phyloP scores from a whole-genome alignment of 2,329 filamentous ascomycete species.

The Colletotrichum melonis region DNA sequence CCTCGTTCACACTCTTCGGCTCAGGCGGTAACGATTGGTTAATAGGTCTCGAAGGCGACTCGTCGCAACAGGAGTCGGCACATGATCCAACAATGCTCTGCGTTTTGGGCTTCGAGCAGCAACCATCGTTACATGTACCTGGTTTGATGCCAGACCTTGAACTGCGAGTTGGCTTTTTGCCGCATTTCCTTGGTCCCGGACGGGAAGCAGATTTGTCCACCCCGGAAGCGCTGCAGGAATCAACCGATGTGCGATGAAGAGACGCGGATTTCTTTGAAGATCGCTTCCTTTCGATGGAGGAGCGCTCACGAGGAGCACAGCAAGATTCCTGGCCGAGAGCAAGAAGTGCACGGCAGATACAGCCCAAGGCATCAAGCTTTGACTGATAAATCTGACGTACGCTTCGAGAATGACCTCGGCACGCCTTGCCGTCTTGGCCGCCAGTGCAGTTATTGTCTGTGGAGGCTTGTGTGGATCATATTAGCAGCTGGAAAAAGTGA shows the following conservation, averaged over 20 bases:
- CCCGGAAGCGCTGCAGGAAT: slow-evolving; percentile 40
- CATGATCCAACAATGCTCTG: slow-evolving; percentile 24
- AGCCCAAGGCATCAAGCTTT: slow-evolving; percentile 60
- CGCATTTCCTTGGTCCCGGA: neutral
- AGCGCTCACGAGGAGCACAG: slow-evolving; percentile 48
- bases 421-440: slow-evolving; percentile 45
- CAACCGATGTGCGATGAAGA: slow-evolving; percentile 39
- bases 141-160: neutral
- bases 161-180: neutral
- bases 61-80: slow-evolving; percentile 20
- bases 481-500: neutral
- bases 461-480: neutral
- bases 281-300: slow-evolving; percentile 41
- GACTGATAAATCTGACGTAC: slow-evolving; percentile 53
- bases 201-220: neutral
- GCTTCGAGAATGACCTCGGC: slow-evolving; percentile 48
- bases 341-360: slow-evolving; percentile 64
- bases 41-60: neutral
- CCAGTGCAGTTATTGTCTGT: slow-evolving; percentile 15
- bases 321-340: slow-evolving; percentile 64
- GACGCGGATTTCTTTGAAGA: slow-evolving; percentile 38
- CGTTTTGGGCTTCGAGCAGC: slow-evolving; percentile 20
- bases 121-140: slow-evolving; percentile 2
- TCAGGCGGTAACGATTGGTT: neutral
- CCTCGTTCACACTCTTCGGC: neutral